Base-by-base conservation (phyloP, 805 yeast genomes). In the Alloascoidea africana region DNA sequence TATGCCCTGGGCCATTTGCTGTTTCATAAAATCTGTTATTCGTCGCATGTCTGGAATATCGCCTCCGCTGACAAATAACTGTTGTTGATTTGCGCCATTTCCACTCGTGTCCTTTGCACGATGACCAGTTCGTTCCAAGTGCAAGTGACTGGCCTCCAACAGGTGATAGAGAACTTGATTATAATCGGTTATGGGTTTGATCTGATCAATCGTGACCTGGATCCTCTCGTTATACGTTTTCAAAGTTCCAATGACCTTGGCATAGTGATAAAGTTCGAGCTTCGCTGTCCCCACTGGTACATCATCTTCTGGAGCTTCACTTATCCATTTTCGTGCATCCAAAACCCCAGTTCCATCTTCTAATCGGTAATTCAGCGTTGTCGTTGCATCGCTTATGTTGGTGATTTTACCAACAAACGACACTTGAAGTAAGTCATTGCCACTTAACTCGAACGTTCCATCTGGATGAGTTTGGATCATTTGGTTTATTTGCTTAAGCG, bases 301-400 rank as follows among this genome's bases (percentile, higher is more conserved):
- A 46, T 50, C n/a, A 52, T 46, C 47, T 8, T 32, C 38, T 33
- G 42, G 39, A 13, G 40, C 45, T 4, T 56, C 56, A 37, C 55
- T 53, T 41, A 54, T 52, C 78, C 78, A 72, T 41, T 59, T 60
- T 42, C 70, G 57, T 40, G 70, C 59, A n/a, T 65, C 65, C 5
- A 66, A 56, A 0, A 60, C 41, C 2, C 75, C 75, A 1, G 77
- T 68, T 15, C 78, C 77, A 48, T 72, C 79, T 48, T 72, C 78
- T 14, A 72, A 44, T 14, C 68, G 63, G 39, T 69, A 47, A 13
- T 53, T 51, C 17, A 68, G 52, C 4, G 67, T 61, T 18, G 66
- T 59, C 3, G 70, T 58, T 33, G 55, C 59, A 32, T 63, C 59
- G 3, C 58, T 60, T 13, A 70, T 62, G 37, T 63, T 65, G 41